Evolutionary conservation across 75 land plant species (phyloP), one percentile per base, ranked within the genome.

Genomic region (Isoetes taiwanensis): DNA sequence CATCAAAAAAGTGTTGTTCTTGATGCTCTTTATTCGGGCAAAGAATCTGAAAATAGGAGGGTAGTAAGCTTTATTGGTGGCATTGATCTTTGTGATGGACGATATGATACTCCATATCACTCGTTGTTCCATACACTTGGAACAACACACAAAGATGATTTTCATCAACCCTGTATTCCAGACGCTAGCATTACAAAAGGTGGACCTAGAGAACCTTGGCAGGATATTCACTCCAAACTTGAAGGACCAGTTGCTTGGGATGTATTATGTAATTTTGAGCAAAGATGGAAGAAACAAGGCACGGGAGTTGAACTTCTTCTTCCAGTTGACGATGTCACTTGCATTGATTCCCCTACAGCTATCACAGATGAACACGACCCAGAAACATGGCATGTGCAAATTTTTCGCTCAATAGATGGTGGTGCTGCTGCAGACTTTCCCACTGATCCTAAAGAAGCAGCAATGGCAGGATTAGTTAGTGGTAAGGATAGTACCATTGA

Each of bases 1-100:
- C 96, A 90, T 52, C 96, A 90, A 76, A 90, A 90, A 72, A 72
- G 73, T 59, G 71, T 90, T 20, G 76, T 82, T 17, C 86, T 90
- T 46, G 96, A 90, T 52, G 68, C 71, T 30, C 79, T 72, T 27
- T 48, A 85, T 59, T 86, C 91, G 1, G 67, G 27, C 39, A 50
- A 72, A 21, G 69, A 68, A n/a, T 24, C 68, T 14, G 32, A 64
- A 23, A 56, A 54, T 16, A 67, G 83, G 43, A 79, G 77, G 52
- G 56, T 86, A 1, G 59, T 69, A 21, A 76, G 81, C 0, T 82
- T 85, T 54, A 63, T 82, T 56, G 90, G 90, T 54, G 90, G 86
- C 5, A 71, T 85, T 19, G 90, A 82, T 61, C 58, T 82, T 28
- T 82, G 91, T 64, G 68, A 38, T 60, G 86, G 93, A 5, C 65